Evolutionary conservation across 495 filamentous ascomycete genomes (phyloP).

Genomic region (Neurospora sp.): DNA sequence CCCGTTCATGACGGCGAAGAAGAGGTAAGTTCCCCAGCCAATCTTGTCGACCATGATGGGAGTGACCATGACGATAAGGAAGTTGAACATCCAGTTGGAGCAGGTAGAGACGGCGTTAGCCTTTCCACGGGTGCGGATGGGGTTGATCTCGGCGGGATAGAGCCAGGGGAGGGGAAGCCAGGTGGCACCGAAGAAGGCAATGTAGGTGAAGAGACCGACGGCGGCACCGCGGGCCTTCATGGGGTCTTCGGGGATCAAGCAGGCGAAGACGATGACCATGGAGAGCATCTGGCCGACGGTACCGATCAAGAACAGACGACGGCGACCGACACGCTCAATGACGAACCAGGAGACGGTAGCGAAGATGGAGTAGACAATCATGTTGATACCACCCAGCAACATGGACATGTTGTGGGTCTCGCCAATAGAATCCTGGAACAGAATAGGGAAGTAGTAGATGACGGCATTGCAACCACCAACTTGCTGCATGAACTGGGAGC

Average conservation of each 20-base stretch:
- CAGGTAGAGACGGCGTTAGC: constrained; percentile 69
- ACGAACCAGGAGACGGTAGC: constrained; percentile 73
- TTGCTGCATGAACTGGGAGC: constrained; percentile 70
- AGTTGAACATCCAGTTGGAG: constrained; percentile 77
- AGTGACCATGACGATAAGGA: constrained; percentile 71
- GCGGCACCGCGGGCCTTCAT: constrained; percentile 56
- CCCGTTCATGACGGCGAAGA: constrained; percentile 65
- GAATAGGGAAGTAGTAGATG: constrained; percentile 75
- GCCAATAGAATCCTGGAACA: constrained; percentile 57
- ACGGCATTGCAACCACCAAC: constrained; percentile 68
- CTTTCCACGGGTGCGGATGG: constrained; percentile 62
- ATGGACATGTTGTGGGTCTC: constrained; percentile 50
- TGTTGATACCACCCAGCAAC: constrained; percentile 69
- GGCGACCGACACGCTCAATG: constrained; percentile 62
- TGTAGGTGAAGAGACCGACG: constrained; percentile 72
- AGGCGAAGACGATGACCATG: constrained; percentile 69
- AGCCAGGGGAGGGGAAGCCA: constrained; percentile 65
- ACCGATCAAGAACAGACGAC: constrained; percentile 61
- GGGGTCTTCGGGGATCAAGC: constrained; percentile 49
- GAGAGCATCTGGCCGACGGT: constrained; percentile 57
- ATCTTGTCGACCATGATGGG: constrained; percentile 62
- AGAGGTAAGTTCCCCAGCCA: constrained; percentile 67
- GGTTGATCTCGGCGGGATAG: constrained; percentile 59
- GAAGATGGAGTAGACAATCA: constrained; percentile 70
- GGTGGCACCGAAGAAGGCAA: constrained; percentile 64